Evolutionary conservation across 2,329 filamentous ascomycete genomes (phyloP), one percentile per base, ranked within the genome.

Genomic region (Fusarium foetens): DNA sequence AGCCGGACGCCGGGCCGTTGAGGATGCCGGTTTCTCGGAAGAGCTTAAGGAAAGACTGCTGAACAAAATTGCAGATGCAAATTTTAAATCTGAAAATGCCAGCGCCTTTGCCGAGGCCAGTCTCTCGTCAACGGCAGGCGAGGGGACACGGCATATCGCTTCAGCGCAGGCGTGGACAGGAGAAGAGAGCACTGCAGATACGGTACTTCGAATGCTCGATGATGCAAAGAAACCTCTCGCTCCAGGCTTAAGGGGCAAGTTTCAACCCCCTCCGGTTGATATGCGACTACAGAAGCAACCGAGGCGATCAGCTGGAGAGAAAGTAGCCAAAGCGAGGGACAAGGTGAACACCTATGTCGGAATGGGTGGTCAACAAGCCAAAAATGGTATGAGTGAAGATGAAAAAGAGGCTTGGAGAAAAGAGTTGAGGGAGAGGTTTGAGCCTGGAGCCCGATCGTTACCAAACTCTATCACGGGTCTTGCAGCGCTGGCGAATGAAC

Each of bases 401-500:
- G 94, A 98, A 80, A 89, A 89, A 39, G 92, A 94, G 73, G 89
- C 90, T 19, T 85, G 93, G 75, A 88, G 90, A 53, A 87, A 88
- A 70, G 91, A 96, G 78, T 88, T 98, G 66, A 91, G 92, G 41
- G 94, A 97, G 63, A 88, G 95, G 2, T 97, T 98, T 75, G 84
- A 88, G 21, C 91, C 95, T 0, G 89, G 87, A 4, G 92, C 91
- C 6, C 87, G 94, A 51, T 85, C 90, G 0, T 88, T 97, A 81
- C 94, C 95, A 3, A 92, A 91, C 62, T 91, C 93, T 0, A 83
- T 98, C 4, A 88, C 92, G 38, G 96, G 95, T 0, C 84, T 99
- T 19, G 88, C 92, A 8, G 93, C 93, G 1, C 82, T 98, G 55
- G 96, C 96, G 3, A 98, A 98, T 79, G 92, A 98, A 82, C 81